phyloP scores from a whole-genome alignment of 345 rosid genomes.

The Camelina sativa region DNA sequence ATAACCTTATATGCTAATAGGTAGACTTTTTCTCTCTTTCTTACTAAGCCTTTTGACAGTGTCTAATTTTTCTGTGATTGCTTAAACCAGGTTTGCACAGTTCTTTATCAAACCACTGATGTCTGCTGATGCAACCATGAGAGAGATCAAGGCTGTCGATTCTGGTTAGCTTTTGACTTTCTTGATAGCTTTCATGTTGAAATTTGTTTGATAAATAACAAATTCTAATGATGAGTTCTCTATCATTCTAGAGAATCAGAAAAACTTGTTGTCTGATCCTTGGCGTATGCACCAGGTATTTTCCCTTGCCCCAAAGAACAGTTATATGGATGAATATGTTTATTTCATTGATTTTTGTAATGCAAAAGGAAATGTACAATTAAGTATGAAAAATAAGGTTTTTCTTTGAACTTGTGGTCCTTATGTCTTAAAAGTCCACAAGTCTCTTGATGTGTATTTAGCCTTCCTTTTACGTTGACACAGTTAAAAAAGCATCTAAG shows the following conservation, averaged over 20 bases:
- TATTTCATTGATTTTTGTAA: no score
- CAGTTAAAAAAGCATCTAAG: slow-evolving; percentile 84
- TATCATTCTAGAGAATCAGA: slow-evolving; percentile 72
- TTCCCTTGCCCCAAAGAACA: not conserved
- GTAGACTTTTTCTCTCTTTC: slow-evolving; percentile 38
- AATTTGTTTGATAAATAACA: not conserved
- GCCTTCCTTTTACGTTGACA: slow-evolving; percentile 12
- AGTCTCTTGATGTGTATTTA: not conserved
- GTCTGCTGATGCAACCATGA: slow-evolving; percentile 86
- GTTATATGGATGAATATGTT: not conserved
- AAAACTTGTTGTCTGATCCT: slow-evolving; percentile 71
- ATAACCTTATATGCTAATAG: no score
- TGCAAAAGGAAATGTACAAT: no score
- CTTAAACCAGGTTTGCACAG: slow-evolving; percentile 67
- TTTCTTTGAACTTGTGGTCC: not conserved
- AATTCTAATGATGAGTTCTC: slow-evolving; percentile 24
- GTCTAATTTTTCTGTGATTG: slow-evolving; percentile 26
- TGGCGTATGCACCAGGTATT: slow-evolving; percentile 85
- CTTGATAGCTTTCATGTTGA: not conserved
- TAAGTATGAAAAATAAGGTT: not conserved
- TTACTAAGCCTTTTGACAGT: slow-evolving; percentile 9
- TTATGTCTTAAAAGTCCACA: not conserved
- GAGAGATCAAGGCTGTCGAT: slow-evolving; percentile 92
- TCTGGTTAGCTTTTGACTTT: slow-evolving; percentile 61
- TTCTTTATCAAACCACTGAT: slow-evolving; percentile 87